These are phyloP conservation scores for Mucor piriformis DNA, from an alignment of 371 early-diverging fungal species.

Conservation along the genomic window DNA sequence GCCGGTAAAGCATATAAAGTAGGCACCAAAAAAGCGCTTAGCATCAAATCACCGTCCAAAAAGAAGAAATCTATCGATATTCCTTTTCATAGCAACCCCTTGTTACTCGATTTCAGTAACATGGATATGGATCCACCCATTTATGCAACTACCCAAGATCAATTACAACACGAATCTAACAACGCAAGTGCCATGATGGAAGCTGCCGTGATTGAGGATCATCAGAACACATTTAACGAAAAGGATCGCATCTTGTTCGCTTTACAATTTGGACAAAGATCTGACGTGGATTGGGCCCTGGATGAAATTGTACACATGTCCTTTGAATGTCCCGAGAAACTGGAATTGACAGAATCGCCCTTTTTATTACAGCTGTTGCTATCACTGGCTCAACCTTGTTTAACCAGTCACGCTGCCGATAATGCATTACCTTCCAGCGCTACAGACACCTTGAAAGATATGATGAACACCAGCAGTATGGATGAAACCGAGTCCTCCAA, in stretches of 20 bases:
- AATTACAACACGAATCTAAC: neutral
- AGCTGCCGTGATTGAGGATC: too few species aligned
- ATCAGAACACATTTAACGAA: conserved; percentile 20
- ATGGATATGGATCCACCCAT: conserved; percentile 2
- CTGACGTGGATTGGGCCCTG: conserved; percentile 85
- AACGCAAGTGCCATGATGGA: neutral
- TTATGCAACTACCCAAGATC: neutral
- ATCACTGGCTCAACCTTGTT: conserved; percentile 21
- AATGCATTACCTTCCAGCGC: conserved; percentile 19
- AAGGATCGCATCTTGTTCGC: conserved; percentile 78
- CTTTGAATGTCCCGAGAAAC: conserved; percentile 48
- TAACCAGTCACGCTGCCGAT: conserved; percentile 11
- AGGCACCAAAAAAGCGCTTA: conserved; percentile 5
- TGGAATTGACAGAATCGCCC: conserved; percentile 65
- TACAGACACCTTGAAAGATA: conserved; percentile 13
- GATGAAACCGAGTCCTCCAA: neutral
- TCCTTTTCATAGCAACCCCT: neutral
- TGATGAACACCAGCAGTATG: conserved; percentile 7
- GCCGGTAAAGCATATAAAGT: conserved; percentile 31
- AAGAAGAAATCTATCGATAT: neutral
- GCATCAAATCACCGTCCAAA: conserved; percentile 5
- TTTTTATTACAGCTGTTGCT: conserved; percentile 61
- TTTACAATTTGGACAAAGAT: conserved; percentile 60
- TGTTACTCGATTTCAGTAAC: conserved; percentile 14
- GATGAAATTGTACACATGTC: conserved; percentile 70